Conservation (phyloP, 176 grass and related monocot genomes). For the Bromus sterilis region DNA sequence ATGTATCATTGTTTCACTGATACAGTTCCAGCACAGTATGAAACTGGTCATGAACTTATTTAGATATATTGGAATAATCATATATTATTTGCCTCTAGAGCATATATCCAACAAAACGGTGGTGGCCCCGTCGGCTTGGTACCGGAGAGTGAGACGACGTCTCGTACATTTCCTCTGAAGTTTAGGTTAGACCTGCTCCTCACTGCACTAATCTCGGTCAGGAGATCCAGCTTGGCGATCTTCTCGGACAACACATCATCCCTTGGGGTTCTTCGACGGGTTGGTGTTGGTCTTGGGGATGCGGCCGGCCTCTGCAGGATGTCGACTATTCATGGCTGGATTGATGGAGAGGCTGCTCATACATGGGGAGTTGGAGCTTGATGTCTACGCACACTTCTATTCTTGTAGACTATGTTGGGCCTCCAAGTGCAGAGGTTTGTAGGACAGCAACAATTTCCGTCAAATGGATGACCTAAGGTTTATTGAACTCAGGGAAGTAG, state of each 20-base stretch:
- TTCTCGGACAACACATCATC: conserved; percentile 59
- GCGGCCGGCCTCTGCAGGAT: conserved; percentile 19
- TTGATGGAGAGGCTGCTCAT: not conserved
- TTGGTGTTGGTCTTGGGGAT: conserved; percentile 9
- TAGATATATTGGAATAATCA: too few relatives aligned
- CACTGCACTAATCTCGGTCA: conserved; percentile 50
- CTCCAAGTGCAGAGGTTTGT: too few relatives aligned
- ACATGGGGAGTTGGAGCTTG: conserved; percentile 39
- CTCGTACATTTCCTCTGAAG: conserved; percentile 75
- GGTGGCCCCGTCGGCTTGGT: conserved; percentile 73
- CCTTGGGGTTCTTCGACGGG: conserved; percentile 38
- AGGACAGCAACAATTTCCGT: too few relatives aligned
- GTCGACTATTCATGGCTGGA: conserved; percentile 76
- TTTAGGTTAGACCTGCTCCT: conserved; percentile 71
- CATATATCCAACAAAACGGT: too few relatives aligned
- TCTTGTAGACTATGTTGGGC: too few relatives aligned
- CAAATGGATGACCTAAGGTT: too few relatives aligned
- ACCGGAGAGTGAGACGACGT: conserved; percentile 56
- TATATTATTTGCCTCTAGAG: too few relatives aligned
- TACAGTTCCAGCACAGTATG: too few relatives aligned
- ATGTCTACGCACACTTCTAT: too few relatives aligned
- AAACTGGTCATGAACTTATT: too few relatives aligned
- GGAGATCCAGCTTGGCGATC: conserved; percentile 54
- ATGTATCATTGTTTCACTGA: too few relatives aligned
- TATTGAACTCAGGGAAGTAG: too few relatives aligned